phyloP scores from a whole-genome alignment of 352 stramenopile genomes.

The Phytophthora agathidicida region DNA sequence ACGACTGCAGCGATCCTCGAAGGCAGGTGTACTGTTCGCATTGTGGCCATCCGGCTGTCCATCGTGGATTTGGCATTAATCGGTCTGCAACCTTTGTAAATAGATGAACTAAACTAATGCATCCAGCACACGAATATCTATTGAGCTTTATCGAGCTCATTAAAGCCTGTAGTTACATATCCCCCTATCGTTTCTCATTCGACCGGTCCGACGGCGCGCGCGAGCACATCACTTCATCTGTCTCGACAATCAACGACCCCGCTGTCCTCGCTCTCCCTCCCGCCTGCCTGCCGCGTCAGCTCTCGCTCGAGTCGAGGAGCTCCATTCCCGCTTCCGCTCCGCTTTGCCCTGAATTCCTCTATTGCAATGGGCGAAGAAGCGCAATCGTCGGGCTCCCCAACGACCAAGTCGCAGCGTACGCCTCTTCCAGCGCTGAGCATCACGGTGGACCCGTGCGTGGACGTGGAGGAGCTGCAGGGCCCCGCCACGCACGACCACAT shows the following conservation, averaged over 20 bases:
- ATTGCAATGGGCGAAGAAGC: conserved; percentile 8
- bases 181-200: neutral
- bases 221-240: too few species aligned
- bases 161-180: too few species aligned
- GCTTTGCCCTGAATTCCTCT: neutral
- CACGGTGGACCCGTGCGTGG: conserved; percentile 32
- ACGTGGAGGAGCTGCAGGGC: conserved; percentile 44
- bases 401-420: conserved; percentile 16
- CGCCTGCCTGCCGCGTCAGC: conserved; percentile 11
- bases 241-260: conserved; percentile 15
- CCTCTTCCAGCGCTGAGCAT: conserved; percentile 38
- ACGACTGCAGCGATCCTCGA: conserved; percentile 3
- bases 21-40: conserved; percentile 4
- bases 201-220: conserved; percentile 8
- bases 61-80: too few species aligned
- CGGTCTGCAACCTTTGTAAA: too few species aligned
- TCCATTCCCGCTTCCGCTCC: conserved; percentile 16
- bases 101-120: neutral
- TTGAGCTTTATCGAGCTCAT: too few species aligned
- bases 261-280: conserved; percentile 14
- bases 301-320: conserved; percentile 4
- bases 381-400: neutral
- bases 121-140: too few species aligned
- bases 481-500: conserved; percentile 44
- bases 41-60: conserved; percentile 15